Percentiles rank a stretch among this genome's conserved stretches.
Conservation (phyloP, 345 rosid genomes). For the Boechera retrofracta region DNA sequence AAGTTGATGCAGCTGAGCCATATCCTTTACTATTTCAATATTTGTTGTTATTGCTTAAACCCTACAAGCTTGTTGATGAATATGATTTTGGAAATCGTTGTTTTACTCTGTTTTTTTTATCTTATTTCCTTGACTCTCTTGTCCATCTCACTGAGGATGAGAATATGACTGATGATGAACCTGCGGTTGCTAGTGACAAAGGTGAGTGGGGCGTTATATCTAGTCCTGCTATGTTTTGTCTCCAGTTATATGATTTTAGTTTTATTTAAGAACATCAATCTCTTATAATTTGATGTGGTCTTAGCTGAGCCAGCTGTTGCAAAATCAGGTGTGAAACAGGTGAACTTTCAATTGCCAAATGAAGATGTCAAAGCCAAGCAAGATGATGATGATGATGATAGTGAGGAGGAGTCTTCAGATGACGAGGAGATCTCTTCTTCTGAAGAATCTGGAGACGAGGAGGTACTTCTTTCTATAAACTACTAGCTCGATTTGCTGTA, state of each 20-base stretch:
- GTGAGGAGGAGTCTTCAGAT: constrained; percentile 29
- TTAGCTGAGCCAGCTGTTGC: constrained; percentile 39
- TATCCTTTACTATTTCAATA: constrained; percentile 54
- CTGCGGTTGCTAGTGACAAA: constrained; percentile 26
- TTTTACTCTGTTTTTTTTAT: neutral
- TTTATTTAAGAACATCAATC: neutral
- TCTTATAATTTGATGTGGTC: constrained; percentile 9
- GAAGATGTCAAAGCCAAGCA: constrained; percentile 42
- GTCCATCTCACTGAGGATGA: constrained; percentile 39
- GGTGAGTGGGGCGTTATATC: constrained; percentile 38
- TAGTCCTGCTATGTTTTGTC: neutral
- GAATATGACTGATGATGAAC: constrained; percentile 25
- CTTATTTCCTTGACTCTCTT: constrained; percentile 44
- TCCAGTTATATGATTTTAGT: neutral
- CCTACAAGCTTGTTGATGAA: constrained; percentile 13
- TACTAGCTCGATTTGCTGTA: neutral
- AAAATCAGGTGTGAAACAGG: constrained; percentile 48
- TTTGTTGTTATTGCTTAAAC: neutral
- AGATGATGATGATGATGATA: constrained; percentile 39
- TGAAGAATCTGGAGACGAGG: constrained; percentile 24
- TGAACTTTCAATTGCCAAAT: constrained; percentile 52
- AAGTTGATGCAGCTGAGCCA: constrained; percentile 38
- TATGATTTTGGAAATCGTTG: neutral
- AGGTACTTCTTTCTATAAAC: constrained; percentile 30
- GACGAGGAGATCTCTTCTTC: neutral